Conservation (phyloP, 2,329 filamentous ascomycete genomes). For the Colletotrichum echinochloae region DNA sequence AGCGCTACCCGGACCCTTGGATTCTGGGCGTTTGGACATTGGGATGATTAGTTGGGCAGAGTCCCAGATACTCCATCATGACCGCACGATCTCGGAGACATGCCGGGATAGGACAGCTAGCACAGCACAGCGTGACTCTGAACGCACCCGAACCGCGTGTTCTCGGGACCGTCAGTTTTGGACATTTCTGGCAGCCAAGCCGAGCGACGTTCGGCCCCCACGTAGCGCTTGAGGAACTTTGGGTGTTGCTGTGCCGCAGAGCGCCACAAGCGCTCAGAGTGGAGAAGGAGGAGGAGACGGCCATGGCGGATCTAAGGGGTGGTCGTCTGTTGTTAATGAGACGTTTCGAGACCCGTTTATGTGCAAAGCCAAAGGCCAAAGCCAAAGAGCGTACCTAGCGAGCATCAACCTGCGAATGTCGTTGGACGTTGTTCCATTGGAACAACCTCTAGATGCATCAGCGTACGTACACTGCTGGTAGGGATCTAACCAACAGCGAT, state of each 20-base stretch:
- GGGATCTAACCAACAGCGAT: constrained; percentile 1
- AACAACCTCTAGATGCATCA: constrained; percentile 15
- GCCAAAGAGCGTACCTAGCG: constrained; percentile 4
- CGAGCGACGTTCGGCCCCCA: constrained; percentile 29
- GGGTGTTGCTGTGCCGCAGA: constrained; percentile 28
- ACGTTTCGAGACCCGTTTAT: constrained; percentile 15
- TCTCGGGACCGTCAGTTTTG: constrained; percentile 14
- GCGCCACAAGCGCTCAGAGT: constrained; percentile 16
- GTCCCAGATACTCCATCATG: constrained; percentile 23
- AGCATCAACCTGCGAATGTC: constrained; percentile 4
- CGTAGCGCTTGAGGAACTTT: constrained; percentile 14
- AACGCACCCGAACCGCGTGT: constrained; percentile 6
- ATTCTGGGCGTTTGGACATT: constrained; percentile 19
- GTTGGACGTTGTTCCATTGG: constrained; percentile 12
- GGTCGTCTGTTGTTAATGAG: constrained; percentile 24
- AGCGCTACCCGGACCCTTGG: constrained; percentile 12
- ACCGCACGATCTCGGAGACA: constrained; percentile 25
- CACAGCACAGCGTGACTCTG: not conserved
- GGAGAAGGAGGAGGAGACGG: not conserved
- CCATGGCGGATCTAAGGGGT: constrained; percentile 16
- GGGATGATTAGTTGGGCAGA: constrained; percentile 28
- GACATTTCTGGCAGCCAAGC: constrained; percentile 25
- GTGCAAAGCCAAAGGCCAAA: constrained; percentile 23
- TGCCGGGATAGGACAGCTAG: constrained; percentile 10
- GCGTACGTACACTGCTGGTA: not conserved